Conservation (phyloP, 2,329 filamentous ascomycete species). For the Dendryphion nanum region DNA sequence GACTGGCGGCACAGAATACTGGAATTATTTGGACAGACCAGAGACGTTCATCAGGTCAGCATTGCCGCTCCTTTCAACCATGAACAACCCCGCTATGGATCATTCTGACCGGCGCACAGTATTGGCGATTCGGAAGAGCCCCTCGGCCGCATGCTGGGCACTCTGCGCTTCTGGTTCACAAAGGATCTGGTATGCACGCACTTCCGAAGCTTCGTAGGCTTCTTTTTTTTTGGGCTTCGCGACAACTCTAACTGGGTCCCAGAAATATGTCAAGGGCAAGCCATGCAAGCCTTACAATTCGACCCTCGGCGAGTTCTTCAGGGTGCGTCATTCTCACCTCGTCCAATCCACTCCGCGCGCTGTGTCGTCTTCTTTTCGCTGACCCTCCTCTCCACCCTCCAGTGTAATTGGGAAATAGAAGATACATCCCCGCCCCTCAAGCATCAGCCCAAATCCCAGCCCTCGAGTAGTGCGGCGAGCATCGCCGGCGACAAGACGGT, state of each 20-base stretch:
- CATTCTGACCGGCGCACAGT: no score
- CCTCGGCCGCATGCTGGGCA: constrained; percentile 90
- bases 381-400: constrained; percentile 9
- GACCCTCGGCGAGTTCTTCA: constrained; percentile 93
- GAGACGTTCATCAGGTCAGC: constrained; percentile 75
- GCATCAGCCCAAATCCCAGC: constrained; percentile 42
- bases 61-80: no score
- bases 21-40: constrained; percentile 95
- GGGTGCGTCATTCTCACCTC: constrained; percentile 56
- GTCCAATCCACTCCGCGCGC: not conserved
- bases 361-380: constrained; percentile 2
- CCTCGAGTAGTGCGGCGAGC: constrained; percentile 36
- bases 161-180: constrained; percentile 96
- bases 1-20: constrained; percentile 90
- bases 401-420: constrained; percentile 95
- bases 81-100: not conserved
- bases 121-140: constrained; percentile 88
- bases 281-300: constrained; percentile 99
- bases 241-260: constrained; percentile 18
- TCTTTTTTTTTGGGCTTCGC: no score
- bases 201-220: no score
- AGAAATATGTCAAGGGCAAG: constrained; percentile 97
- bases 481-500: constrained; percentile 52
- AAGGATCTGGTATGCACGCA: constrained; percentile 78
- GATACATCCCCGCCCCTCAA: constrained; percentile 66